These are phyloP conservation scores for Epichloe amarillans DNA, from an alignment of 2,329 filamentous ascomycete genomes.

Conservation along the genomic window DNA sequence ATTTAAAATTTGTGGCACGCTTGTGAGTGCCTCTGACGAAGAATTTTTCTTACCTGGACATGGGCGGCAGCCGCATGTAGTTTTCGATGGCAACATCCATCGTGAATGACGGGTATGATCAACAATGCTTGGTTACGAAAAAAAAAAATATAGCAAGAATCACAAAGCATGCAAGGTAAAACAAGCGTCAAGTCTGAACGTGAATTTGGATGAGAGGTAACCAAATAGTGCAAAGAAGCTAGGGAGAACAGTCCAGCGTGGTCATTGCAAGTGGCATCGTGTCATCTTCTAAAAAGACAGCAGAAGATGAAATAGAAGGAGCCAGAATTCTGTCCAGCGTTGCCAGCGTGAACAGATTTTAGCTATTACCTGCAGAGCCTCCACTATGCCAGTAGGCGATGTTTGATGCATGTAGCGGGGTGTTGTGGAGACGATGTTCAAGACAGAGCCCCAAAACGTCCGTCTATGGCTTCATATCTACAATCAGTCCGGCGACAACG, in stretches of 20 bases:
- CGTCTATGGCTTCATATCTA: background rate
- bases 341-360: conserved; percentile 2
- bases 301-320: background rate
- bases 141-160: background rate
- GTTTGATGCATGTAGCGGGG: conserved; percentile 8
- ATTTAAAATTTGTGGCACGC: background rate
- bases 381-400: conserved; percentile 10
- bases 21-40: background rate
- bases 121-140: background rate
- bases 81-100: conserved; percentile 20
- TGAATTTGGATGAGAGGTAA: conserved; percentile 4
- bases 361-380: background rate
- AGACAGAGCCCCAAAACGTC: background rate
- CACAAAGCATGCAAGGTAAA: conserved; percentile 6
- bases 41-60: conserved; percentile 27
- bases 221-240: conserved; percentile 16
- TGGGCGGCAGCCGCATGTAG: conserved; percentile 27
- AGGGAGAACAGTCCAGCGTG: conserved; percentile 6
- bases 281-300: conserved; percentile 17
- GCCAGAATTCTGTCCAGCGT: conserved; percentile 5
- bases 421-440: background rate
- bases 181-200: background rate
- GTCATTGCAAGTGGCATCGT: conserved; percentile 22
- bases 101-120: conserved; percentile 10
- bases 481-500: background rate